Base-by-base conservation (phyloP, 371 early-diverging fungal genomes). In the Encephalitozoon hellem region DNA sequence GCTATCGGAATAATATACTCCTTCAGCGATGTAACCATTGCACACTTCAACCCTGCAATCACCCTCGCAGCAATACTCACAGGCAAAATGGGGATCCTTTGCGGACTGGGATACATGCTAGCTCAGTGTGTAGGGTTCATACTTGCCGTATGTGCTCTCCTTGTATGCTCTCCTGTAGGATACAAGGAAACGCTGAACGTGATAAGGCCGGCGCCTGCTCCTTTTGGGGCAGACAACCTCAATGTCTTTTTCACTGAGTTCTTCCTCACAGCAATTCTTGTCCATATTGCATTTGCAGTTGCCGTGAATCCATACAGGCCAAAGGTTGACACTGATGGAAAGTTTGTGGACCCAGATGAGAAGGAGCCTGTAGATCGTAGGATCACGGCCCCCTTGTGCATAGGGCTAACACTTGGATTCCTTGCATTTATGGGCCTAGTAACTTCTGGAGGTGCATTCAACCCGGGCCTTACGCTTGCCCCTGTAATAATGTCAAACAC, bases 401-500 rank as follows among this genome's bases (percentile, higher is more conserved):
- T 84, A 41, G 84, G 84, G 85, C 78, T 78, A 41, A 84, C 89
- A 2, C 86, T 90, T 25, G 89, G 89, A 0, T 89, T 89, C 83
- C 82, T 89, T 6, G 83, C 88, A 70, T 84, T 89, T 28, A 76
- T 89, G 26, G 90, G 89, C 8, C 82, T 86, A 9, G 78, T 87
- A 25, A 88, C 87, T 9, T 89, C 89, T 2, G 89, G 90, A 53
- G 89, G 89, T 65, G 88, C 87, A 18, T 90, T 89, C 84, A 90
- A 90, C 84, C 90, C 90, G 0, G 90, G 88, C 9, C 77, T 89
- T 4, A 88, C 86, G 0, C 78, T 80, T 25, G 79, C 87, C 28
- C 87, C 87, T 21, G 87, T 87, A 12, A 64, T 89, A 9, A 72
- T 88, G 28, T 80, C 88, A 26, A 87, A 88, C 21, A 80, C 83